Evolutionary conservation across 202 grass and related monocot genomes (phyloP), one percentile per base, ranked within the genome.

Genomic region (Panicum virgatum): DNA sequence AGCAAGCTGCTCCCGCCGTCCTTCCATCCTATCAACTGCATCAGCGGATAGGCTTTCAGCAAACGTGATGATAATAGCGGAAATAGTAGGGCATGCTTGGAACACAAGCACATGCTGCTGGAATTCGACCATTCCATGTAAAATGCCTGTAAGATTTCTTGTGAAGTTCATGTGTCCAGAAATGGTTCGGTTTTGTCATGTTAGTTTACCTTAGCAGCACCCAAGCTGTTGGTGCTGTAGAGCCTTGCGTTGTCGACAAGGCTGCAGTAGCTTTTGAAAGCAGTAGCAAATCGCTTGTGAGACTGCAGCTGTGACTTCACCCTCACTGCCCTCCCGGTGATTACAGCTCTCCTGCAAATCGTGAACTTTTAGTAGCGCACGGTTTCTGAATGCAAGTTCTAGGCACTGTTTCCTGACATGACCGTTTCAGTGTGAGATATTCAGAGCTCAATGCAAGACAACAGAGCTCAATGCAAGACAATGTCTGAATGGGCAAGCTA

Each of bases 291-390:
- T 81, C 73, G 86, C 77, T 91, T 90, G 87, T 98, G 96, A 20
- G 96, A 98, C 67, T 86, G 92, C 77, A 98, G 74, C 79, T 98
- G 96, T 42, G 88, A 86, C 80, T 88, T 91, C 62, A 98, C 96
- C 69, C 96, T 93, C 46, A 98, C 96, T 46, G 96, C 92, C 73
- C 96, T 90, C 71, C 90, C 85, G 12, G 80, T 92, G 72, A 91
- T 88, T 79, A 98, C 89, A 15, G 96, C 90, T 83, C 96, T 95
- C 89, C 94, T 97, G 88, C 73, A 75, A 90, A 85, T 69, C 63
- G 46, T 75, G 12, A 77, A 68, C 1, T 44, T 18, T 83, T 66
- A 75, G 60, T 54, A 0, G 6, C 57, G 26, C n/a, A 38, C 12
- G 2, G 3, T 57, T 26, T 65, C 20, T 76, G 22, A 13, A n/a